Evolutionary conservation across 345 rosid genomes (phyloP).

Genomic region (Microcos paniculata): DNA sequence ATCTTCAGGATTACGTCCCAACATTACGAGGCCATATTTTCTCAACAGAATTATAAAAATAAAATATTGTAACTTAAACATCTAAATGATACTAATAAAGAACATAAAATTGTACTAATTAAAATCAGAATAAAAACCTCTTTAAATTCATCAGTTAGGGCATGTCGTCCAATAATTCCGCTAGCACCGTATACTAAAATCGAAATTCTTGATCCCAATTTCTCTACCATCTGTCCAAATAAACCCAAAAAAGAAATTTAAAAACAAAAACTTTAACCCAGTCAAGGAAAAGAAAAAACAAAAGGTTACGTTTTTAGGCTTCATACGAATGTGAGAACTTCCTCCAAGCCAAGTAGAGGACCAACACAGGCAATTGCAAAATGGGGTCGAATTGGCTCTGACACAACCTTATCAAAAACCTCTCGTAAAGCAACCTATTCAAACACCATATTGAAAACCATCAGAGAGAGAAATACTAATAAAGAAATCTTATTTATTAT

Average conservation of each 20-base stretch:
- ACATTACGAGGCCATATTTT: constrained; percentile 40
- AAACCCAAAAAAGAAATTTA: neutral
- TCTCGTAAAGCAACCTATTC: constrained; percentile 46
- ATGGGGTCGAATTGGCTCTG: constrained; percentile 61
- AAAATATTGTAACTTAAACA: neutral
- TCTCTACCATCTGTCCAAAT: constrained; percentile 33
- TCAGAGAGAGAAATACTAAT: too few species aligned
- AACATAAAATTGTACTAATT: neutral
- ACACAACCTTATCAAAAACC: constrained; percentile 50
- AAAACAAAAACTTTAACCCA: neutral
- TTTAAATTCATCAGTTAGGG: constrained; percentile 38
- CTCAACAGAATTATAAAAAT: neutral
- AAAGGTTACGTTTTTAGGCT: neutral
- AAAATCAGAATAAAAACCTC: constrained; percentile 47
- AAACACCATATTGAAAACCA: neutral
- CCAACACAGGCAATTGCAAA: constrained; percentile 52
- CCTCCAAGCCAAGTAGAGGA: neutral
- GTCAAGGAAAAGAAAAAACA: neutral
- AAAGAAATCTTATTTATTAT: too few species aligned
- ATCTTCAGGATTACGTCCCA: neutral
- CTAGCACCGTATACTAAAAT: constrained; percentile 34
- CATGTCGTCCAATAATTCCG: constrained; percentile 63
- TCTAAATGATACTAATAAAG: neutral
- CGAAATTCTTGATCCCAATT: constrained; percentile 46
- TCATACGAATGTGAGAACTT: constrained; percentile 33